Conservation (phyloP, 2,329 filamentous ascomycete genomes). For the Cladophialophora psammophila region DNA sequence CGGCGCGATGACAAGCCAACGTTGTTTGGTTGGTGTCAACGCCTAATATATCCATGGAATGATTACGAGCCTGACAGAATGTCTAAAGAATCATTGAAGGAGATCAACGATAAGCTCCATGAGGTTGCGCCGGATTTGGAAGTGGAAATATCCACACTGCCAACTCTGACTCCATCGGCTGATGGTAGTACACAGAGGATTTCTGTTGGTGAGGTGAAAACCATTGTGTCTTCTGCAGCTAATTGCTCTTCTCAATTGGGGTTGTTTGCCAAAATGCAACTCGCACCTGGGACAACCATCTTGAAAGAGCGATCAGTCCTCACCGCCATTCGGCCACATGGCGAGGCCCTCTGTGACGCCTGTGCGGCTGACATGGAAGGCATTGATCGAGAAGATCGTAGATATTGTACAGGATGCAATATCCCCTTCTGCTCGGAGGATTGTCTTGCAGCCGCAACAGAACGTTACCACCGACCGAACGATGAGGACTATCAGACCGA, state of each 20-base stretch:
- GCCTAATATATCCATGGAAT: conserved; percentile 71
- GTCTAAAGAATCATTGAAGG: conserved; percentile 62
- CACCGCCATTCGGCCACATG: conserved; percentile 86
- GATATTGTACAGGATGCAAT: conserved; percentile 50
- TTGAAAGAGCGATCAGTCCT: conserved; percentile 84
- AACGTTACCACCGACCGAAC: conserved; percentile 58
- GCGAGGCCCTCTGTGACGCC: conserved; percentile 87
- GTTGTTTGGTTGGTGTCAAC: conserved; percentile 49
- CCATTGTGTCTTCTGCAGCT: conserved; percentile 33
- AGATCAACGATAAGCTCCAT: conserved; percentile 74
- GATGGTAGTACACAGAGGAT: conserved; percentile 19
- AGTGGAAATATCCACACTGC: conserved; percentile 77
- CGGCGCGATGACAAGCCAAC: conserved; percentile 16
- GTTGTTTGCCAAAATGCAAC: conserved; percentile 84
- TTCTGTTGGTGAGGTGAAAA: conserved; percentile 6
- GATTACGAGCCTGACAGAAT: conserved; percentile 66
- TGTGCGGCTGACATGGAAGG: conserved; percentile 77
- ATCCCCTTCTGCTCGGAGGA: conserved; percentile 66
- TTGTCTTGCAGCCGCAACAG: conserved; percentile 63
- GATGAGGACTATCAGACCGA: conserved; percentile 35
- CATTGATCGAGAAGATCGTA: conserved; percentile 57
- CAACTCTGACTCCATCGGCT: conserved; percentile 64
- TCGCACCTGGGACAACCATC: conserved; percentile 76
- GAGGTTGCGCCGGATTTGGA: conserved; percentile 76
- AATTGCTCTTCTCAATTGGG: conserved; percentile 75